phyloP scores from a whole-genome alignment of 306 rosid species.

The Rosa chinensis region DNA sequence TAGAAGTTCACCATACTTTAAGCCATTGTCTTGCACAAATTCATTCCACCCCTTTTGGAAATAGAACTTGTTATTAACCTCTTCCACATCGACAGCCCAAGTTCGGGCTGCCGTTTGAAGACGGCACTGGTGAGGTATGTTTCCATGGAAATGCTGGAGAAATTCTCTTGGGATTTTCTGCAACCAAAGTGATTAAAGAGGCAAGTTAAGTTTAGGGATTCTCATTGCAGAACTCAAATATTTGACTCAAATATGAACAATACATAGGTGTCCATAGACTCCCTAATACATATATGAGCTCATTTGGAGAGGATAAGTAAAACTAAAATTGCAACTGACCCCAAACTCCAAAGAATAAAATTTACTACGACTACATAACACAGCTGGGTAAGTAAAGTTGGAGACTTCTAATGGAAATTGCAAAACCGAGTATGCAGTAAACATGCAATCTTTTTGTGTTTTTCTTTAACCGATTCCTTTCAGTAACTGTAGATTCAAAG shows the following conservation, averaged over 20 bases:
- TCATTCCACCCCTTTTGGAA: conserved; percentile 12
- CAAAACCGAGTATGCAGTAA: background rate
- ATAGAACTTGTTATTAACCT: background rate
- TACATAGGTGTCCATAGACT: background rate
- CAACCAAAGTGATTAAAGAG: background rate
- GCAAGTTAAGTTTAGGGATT: background rate
- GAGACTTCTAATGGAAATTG: background rate
- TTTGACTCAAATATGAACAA: background rate
- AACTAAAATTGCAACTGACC: background rate
- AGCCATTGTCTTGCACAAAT: background rate
- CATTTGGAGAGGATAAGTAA: background rate
- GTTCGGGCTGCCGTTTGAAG: background rate
- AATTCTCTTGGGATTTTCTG: conserved; percentile 12
- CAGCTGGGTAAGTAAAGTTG: background rate
- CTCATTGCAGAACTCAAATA: background rate
- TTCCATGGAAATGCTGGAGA: background rate
- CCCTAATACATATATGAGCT: background rate
- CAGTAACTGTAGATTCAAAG: no score
- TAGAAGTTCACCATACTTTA: conserved; percentile 24
- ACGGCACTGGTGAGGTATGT: background rate
- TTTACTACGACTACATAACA: background rate
- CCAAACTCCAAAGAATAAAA: background rate
- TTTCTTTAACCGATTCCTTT: background rate
- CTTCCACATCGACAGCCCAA: background rate
- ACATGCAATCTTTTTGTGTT: background rate